phyloP scores from a whole-genome alignment of 495 filamentous ascomycete species.

The Lasiosphaeris hirsuta region DNA sequence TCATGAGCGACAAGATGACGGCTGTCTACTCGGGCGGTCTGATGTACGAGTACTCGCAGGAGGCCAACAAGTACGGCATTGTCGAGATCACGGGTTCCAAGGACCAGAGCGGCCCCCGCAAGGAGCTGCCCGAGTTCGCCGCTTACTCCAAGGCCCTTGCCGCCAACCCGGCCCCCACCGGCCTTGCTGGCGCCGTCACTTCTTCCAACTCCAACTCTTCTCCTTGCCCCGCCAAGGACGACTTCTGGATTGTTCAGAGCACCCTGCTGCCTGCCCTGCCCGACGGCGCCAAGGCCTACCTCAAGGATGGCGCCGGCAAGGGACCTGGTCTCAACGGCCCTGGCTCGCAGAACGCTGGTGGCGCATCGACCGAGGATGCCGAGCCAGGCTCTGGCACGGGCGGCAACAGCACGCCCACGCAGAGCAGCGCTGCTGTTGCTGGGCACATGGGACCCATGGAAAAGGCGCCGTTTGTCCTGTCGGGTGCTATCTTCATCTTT shows the following conservation, averaged over 20 bases:
- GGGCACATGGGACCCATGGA: slow-evolving; percentile 45
- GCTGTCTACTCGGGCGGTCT: slow-evolving; percentile 92
- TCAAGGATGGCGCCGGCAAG: slow-evolving; percentile 69
- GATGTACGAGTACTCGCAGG: slow-evolving; percentile 92
- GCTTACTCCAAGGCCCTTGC: slow-evolving; percentile 63
- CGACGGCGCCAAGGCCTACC: slow-evolving; percentile 57
- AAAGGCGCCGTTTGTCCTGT: slow-evolving; percentile 53
- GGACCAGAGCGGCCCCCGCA: slow-evolving; percentile 27
- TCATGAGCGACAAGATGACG: slow-evolving; percentile 86
- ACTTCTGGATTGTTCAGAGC: slow-evolving; percentile 68
- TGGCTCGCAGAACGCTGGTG: slow-evolving; percentile 57
- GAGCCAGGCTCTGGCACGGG: slow-evolving; percentile 56
- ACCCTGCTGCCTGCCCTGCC: slow-evolving; percentile 75
- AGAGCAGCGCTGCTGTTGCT: slow-evolving; percentile 33
- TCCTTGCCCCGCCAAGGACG: slow-evolving; percentile 66
- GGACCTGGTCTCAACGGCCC: slow-evolving; percentile 67
- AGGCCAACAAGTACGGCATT: slow-evolving; percentile 75
- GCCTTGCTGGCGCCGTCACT: slow-evolving; percentile 73
- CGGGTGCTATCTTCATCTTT: slow-evolving; percentile 54
- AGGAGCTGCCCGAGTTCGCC: slow-evolving; percentile 49
- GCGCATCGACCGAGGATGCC: slow-evolving; percentile 47
- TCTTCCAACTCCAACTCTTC: slow-evolving; percentile 59
- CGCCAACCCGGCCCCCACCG: slow-evolving; percentile 61
- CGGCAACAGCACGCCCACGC: slow-evolving; percentile 36
- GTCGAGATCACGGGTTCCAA: slow-evolving; percentile 63